Percentiles rank a stretch among this genome's conserved stretches.
These are phyloP conservation scores for Daldinia eschscholtzii DNA, from an alignment of 2,329 filamentous ascomycete genomes.

Conservation along the genomic window DNA sequence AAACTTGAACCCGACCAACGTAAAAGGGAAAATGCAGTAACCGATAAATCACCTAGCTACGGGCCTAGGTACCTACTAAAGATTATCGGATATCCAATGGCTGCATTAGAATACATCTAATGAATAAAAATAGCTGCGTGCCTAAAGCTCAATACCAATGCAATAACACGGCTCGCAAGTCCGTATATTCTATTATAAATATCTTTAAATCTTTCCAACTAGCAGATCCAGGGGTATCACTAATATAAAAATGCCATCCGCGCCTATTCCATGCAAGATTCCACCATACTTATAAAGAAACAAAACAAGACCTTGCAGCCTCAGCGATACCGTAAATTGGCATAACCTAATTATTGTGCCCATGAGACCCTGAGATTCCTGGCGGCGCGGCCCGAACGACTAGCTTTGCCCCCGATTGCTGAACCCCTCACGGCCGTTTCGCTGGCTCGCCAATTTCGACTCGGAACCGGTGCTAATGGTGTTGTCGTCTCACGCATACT, in stretches of 20 bases:
- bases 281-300: slow-evolving; percentile 6
- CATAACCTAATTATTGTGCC: slow-evolving; percentile 43
- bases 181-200: slow-evolving; percentile 26
- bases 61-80: no score
- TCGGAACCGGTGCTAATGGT: slow-evolving; percentile 51
- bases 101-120: not conserved
- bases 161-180: slow-evolving; percentile 11
- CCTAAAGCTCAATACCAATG: not conserved
- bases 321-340: slow-evolving; percentile 10
- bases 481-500: slow-evolving; percentile 51
- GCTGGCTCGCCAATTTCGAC: slow-evolving; percentile 44
- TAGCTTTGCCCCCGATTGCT: slow-evolving; percentile 42
- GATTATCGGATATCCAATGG: not conserved
- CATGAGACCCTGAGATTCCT: slow-evolving; percentile 52
- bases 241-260: slow-evolving; percentile 25
- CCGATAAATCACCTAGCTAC: not conserved
- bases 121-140: not conserved
- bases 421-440: slow-evolving; percentile 48
- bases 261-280: slow-evolving; percentile 33
- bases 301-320: slow-evolving; percentile 15
- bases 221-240: slow-evolving; percentile 36
- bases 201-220: slow-evolving; percentile 24
- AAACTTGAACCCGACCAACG: not conserved
- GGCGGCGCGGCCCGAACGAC: slow-evolving; percentile 43
- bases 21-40: not conserved